These are phyloP conservation scores for Aspergillus glaucus DNA, from an alignment of 2,329 filamentous ascomycete species.

Conservation along the genomic window DNA sequence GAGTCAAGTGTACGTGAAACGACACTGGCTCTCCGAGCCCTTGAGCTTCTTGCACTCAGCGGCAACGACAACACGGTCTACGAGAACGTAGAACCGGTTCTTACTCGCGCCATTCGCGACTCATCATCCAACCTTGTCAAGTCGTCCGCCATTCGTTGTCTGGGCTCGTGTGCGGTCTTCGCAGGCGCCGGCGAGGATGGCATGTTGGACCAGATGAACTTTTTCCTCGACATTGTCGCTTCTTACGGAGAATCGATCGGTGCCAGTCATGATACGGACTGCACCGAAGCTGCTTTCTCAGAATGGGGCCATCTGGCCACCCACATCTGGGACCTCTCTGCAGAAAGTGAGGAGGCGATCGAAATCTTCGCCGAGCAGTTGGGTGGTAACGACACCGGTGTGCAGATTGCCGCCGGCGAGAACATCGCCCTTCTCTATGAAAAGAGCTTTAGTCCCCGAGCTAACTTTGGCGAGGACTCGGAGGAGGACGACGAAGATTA, in stretches of 20 bases:
- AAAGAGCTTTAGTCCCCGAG: slow-evolving; percentile 55
- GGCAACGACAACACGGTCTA: slow-evolving; percentile 61
- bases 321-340: slow-evolving; percentile 66
- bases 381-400: slow-evolving; percentile 62
- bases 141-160: slow-evolving; percentile 64
- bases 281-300: slow-evolving; percentile 68
- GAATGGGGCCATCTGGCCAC: slow-evolving; percentile 78
- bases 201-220: slow-evolving; percentile 65
- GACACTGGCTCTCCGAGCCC: slow-evolving; percentile 62
- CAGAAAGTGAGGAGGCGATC: slow-evolving; percentile 64
- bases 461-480: slow-evolving; percentile 52
- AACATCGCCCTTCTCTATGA: slow-evolving; percentile 82
- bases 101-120: slow-evolving; percentile 61
- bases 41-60: slow-evolving; percentile 65
- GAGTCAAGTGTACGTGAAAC: slow-evolving; percentile 65
- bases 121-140: slow-evolving; percentile 61
- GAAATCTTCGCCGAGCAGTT: slow-evolving; percentile 82
- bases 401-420: slow-evolving; percentile 71
- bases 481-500: slow-evolving; percentile 40
- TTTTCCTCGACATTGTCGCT: slow-evolving; percentile 69
- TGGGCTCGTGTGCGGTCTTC: slow-evolving; percentile 67
- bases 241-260: slow-evolving; percentile 69
- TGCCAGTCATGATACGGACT: slow-evolving; percentile 62
- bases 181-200: slow-evolving; percentile 65
- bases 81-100: slow-evolving; percentile 50